phyloP scores from a whole-genome alignment of 1,284 basidiomycete species.

The Ceratobasidium sp. region DNA sequence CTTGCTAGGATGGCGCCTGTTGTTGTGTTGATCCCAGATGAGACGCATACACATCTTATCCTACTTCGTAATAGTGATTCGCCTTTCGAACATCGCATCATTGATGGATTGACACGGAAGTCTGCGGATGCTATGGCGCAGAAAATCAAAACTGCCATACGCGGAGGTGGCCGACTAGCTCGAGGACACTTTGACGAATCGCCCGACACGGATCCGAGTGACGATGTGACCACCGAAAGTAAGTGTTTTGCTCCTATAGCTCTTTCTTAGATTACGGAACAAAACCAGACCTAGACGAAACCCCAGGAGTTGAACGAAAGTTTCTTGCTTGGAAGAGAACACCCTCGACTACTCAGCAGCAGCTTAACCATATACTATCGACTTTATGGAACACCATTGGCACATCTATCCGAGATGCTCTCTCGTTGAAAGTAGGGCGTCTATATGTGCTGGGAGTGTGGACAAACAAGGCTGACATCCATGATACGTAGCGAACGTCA shows the following conservation, averaged over 20 bases:
- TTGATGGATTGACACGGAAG: background rate
- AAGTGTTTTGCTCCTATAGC: background rate
- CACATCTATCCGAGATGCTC: constrained; percentile 2
- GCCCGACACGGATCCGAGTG: background rate
- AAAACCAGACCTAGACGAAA: background rate
- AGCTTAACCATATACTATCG: constrained; percentile 4
- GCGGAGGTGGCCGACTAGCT: background rate
- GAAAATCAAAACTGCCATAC: background rate
- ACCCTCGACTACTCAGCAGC: background rate
- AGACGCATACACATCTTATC: constrained; percentile 2
- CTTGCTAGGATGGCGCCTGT: constrained; percentile 4
- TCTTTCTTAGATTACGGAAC: background rate
- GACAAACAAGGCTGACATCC: background rate
- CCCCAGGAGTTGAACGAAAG: background rate
- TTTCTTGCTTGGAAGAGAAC: background rate
- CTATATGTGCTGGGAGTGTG: background rate
- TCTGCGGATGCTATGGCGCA: background rate
- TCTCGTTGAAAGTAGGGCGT: background rate
- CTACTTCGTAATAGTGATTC: background rate
- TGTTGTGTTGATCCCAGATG: constrained; percentile 19
- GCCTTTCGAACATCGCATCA: background rate
- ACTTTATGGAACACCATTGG: constrained; percentile 21
- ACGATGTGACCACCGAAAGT: background rate
- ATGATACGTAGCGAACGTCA: background rate
- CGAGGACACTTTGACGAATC: background rate